Percentiles rank a stretch among this genome's conserved stretches.
Evolutionary conservation across 1,284 basidiomycete species (phyloP).

Genomic region (Prillingera fragicola): DNA sequence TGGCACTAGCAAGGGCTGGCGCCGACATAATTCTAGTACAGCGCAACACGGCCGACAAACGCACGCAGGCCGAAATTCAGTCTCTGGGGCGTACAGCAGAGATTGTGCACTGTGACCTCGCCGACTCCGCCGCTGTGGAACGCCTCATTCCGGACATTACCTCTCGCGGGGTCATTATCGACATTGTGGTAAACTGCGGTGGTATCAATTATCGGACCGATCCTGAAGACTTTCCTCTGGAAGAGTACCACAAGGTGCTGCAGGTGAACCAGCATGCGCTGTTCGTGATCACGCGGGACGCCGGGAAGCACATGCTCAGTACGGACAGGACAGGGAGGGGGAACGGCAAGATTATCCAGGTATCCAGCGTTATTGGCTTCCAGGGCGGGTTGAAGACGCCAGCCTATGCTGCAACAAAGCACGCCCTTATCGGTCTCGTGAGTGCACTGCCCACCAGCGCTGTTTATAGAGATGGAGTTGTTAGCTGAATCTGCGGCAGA

Average conservation of each 20-base stretch:
- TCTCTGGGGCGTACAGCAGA: conserved; percentile 48
- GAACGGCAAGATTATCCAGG: conserved; percentile 51
- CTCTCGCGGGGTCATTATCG: conserved; percentile 59
- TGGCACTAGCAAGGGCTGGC: conserved; percentile 57
- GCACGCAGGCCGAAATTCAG: conserved; percentile 57
- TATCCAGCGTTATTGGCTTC: conserved; percentile 48
- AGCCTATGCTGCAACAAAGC: conserved; percentile 18
- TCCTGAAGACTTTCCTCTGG: conserved; percentile 72
- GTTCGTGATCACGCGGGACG: conserved; percentile 49
- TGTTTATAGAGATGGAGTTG: conserved; percentile 69
- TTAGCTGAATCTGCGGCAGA: conserved; percentile 22
- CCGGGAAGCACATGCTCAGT: conserved; percentile 49
- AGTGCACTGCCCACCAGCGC: conserved; percentile 80
- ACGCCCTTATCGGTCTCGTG: conserved; percentile 52
- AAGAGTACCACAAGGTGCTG: conserved; percentile 80
- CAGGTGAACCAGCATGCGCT: conserved; percentile 51
- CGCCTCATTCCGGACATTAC: conserved; percentile 56
- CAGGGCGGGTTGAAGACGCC: conserved; percentile 57
- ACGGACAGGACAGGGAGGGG: conserved; percentile 15
- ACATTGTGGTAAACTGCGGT: conserved; percentile 88
- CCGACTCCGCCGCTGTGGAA: conserved; percentile 62
- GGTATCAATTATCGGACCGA: conserved; percentile 86
- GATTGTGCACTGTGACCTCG: conserved; percentile 70
- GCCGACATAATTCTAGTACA: conserved; percentile 75
- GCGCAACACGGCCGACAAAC: conserved; percentile 55